Evolutionary conservation across 1,139 yeast genomes (phyloP).

Genomic region (Pichia sp.): DNA sequence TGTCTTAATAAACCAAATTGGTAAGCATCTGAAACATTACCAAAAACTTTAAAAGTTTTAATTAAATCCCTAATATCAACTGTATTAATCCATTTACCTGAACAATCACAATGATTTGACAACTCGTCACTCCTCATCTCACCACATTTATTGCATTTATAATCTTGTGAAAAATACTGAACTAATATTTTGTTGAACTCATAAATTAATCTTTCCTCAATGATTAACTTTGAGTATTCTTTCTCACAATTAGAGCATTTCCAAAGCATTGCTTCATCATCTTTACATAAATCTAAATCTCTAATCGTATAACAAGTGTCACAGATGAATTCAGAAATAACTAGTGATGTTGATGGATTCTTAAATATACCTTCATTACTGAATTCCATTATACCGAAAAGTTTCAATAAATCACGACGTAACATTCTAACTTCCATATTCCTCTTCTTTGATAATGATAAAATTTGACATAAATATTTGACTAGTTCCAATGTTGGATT

Average conservation of each 20-base stretch:
- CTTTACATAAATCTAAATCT: slow-evolving; percentile 80
- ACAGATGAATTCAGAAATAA: slow-evolving; percentile 66
- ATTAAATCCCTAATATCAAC: slow-evolving; percentile 41
- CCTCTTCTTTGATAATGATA: slow-evolving; percentile 58
- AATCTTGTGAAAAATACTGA: slow-evolving; percentile 71
- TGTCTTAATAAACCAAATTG: slow-evolving; percentile 55
- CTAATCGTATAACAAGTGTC: slow-evolving; percentile 68
- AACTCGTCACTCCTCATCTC: slow-evolving; percentile 62
- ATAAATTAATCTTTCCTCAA: slow-evolving; percentile 75
- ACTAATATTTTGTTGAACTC: slow-evolving; percentile 51
- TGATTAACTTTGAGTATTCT: slow-evolving; percentile 55
- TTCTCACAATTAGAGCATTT: slow-evolving; percentile 63
- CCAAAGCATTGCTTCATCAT: slow-evolving; percentile 48
- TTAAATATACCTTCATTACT: slow-evolving; percentile 67
- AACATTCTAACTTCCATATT: slow-evolving; percentile 68
- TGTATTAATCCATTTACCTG: slow-evolving; percentile 77
- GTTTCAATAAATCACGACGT: slow-evolving; percentile 62
- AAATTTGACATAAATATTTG: slow-evolving; percentile 67
- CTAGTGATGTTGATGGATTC: slow-evolving; percentile 69
- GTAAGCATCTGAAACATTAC: slow-evolving; percentile 54
- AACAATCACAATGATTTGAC: slow-evolving; percentile 74
- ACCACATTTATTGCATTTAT: slow-evolving; percentile 71
- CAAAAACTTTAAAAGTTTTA: slow-evolving; percentile 42
- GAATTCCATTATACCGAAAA: slow-evolving; percentile 81
- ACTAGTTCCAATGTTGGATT: slow-evolving; percentile 79